Evolutionary conservation across 2,329 filamentous ascomycete species (phyloP), one percentile per base, ranked within the genome.

Genomic region (Ceratocystiopsis brevicomis): DNA sequence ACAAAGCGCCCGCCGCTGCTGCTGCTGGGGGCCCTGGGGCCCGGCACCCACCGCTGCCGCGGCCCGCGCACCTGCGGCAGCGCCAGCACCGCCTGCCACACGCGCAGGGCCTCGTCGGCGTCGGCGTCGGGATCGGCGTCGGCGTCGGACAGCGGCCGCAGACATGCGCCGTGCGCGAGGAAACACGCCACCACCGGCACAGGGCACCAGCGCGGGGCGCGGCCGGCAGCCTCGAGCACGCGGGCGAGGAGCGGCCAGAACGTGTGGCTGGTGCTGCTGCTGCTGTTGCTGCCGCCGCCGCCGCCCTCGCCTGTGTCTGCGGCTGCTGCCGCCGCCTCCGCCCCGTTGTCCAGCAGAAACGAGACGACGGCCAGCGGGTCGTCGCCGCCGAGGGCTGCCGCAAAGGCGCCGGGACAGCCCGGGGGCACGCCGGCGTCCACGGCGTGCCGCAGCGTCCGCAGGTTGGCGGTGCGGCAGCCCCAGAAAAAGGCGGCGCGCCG

Each of bases 141-240:
- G 19, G 1, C 3, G 18, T 12, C 15, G 19, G n/a, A 16, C 1
- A 11, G 11, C 6, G 11, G 13, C 8, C 11, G 17, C 9, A 45
- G 42, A 5, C 15, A 16, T 5, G 38, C 42, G 8, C 41, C 37
- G 21, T 44, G 38, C 15, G 30, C 40, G 10, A 48, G 34, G 4
- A 44, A 39, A 15, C 42, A 30, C 16, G 18, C 18, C 38, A 46
- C 38, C 13, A 46, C 42, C 1, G 47, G 47, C 18, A 43, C 35
- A 10, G 47, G 47, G 13, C 47, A 48, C 47, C 47, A 46, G 33
- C 42, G 38, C 38, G 47, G 47, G 17, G 44, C 19, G 6, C n/a
- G 44, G n/a, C 32, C 25, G 17, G 44, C 38, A 4, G 44, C 36
- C 5, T 41, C 30, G 14, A 48, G 32, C 18, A 46, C 34, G 4